phyloP scores from a whole-genome alignment of 306 rosid species.

The Cicer chorassanicum region DNA sequence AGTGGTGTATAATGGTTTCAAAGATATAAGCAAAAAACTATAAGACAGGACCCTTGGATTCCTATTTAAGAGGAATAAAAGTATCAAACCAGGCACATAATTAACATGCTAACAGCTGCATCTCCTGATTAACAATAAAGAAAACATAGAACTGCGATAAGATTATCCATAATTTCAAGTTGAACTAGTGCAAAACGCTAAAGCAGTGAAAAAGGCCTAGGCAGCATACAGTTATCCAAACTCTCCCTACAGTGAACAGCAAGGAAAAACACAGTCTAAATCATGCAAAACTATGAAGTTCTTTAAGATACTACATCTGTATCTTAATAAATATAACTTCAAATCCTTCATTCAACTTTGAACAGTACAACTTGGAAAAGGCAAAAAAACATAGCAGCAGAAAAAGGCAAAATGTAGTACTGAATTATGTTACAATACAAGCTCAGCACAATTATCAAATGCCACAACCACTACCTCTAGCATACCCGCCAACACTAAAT shows the following conservation, averaged over 20 bases:
- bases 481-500: not conserved
- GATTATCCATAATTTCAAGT: constrained; percentile 6
- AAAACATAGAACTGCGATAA: constrained; percentile 14
- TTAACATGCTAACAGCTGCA: constrained; percentile 4
- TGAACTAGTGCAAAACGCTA: not conserved
- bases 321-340: not conserved
- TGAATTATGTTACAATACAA: not conserved
- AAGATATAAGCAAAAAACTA: not conserved
- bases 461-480: constrained; percentile 19
- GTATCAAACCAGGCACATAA: not conserved
- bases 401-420: not conserved
- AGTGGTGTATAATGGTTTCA: not conserved
- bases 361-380: not conserved
- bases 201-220: constrained; percentile 7
- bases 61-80: not conserved
- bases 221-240: constrained; percentile 23
- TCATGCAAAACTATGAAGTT: constrained; percentile 5
- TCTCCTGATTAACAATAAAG: constrained; percentile 31
- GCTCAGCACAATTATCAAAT: not conserved
- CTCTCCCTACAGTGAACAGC: not conserved
- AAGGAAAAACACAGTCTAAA: constrained; percentile 16
- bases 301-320: not conserved
- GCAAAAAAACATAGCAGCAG: not conserved
- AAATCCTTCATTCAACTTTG: constrained; percentile 27
- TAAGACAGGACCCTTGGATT: constrained; percentile 10